These are phyloP conservation scores for Alternaria sp. DNA, from an alignment of 2,329 filamentous ascomycete species.

Conservation along the genomic window DNA sequence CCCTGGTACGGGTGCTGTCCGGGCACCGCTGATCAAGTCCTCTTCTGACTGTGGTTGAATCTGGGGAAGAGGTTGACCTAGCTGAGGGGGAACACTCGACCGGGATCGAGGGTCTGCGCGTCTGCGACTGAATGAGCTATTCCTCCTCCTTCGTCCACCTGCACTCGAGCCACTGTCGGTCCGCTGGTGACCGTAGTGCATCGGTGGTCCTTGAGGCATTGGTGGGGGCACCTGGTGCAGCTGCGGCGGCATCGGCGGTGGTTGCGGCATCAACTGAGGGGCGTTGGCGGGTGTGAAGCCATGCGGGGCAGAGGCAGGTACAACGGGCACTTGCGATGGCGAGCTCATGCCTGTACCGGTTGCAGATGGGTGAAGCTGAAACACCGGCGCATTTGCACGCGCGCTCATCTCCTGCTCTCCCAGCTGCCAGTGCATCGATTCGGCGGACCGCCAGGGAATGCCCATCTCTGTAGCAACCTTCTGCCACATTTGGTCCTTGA, in stretches of 20 bases:
- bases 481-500: slow-evolving; percentile 98
- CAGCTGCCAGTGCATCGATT: slow-evolving; percentile 98
- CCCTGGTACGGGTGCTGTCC: slow-evolving; percentile 45
- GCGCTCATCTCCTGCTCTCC: slow-evolving; percentile 94
- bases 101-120: slow-evolving; percentile 44
- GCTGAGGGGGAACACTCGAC: slow-evolving; percentile 49
- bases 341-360: slow-evolving; percentile 44
- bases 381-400: slow-evolving; percentile 87
- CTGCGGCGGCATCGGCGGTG: slow-evolving; percentile 32
- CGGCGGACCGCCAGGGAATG: slow-evolving; percentile 92
- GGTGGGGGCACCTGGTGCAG: slow-evolving; percentile 40
- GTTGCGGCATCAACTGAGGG: slow-evolving; percentile 45
- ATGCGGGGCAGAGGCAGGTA: slow-evolving; percentile 39
- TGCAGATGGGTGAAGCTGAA: slow-evolving; percentile 63
- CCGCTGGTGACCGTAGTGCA: slow-evolving; percentile 45
- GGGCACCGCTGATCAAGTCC: slow-evolving; percentile 47
- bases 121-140: slow-evolving; percentile 47
- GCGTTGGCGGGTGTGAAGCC: slow-evolving; percentile 53
- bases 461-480: slow-evolving; percentile 95
- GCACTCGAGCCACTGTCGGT: slow-evolving; percentile 46
- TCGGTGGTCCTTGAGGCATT: slow-evolving; percentile 32
- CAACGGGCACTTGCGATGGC: slow-evolving; percentile 37
- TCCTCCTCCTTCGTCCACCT: slow-evolving; percentile 36
- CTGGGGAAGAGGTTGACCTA: slow-evolving; percentile 44
- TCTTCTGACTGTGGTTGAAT: slow-evolving; percentile 45